Percentiles rank a stretch among this genome's conserved stretches.
Conservation (phyloP, 768 basidiomycete genomes). For the Mycena leptocephala region DNA sequence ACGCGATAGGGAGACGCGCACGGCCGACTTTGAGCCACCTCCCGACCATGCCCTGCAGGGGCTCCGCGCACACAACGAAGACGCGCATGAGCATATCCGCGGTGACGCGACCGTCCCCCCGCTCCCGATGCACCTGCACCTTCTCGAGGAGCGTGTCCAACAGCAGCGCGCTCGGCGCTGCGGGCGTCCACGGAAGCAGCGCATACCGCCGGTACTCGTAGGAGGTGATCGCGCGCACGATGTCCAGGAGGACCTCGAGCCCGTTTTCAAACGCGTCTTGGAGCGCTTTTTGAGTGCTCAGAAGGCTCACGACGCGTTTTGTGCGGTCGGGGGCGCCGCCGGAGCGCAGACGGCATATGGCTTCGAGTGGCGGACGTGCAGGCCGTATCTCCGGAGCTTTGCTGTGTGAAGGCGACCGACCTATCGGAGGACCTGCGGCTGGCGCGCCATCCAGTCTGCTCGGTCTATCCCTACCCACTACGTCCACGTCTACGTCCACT, state of each 20-base stretch:
- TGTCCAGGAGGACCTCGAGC: conserved; percentile 70
- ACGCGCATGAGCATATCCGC: conserved; percentile 74
- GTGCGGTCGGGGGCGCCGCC: conserved; percentile 57
- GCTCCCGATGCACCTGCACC: conserved; percentile 72
- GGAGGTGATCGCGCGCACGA: conserved; percentile 58
- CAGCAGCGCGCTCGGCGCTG: conserved; percentile 69
- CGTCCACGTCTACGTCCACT: no score
- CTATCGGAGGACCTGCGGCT: no score
- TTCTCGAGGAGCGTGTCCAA: conserved; percentile 75
- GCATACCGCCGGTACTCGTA: conserved; percentile 40
- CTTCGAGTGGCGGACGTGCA: no score
- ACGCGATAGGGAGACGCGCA: neutral
- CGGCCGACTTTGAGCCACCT: neutral
- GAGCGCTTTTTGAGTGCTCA: conserved; percentile 74
- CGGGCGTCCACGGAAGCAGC: conserved; percentile 57
- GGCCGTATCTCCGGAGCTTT: no score
- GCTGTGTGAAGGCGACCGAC: no score
- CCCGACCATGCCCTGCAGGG: conserved; percentile 57
- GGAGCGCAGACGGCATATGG: conserved; percentile 72
- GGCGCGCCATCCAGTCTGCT: no score
- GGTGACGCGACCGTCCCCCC: conserved; percentile 66
- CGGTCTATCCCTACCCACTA: no score
- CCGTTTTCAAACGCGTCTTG: conserved; percentile 70
- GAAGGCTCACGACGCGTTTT: conserved; percentile 73
- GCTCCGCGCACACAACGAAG: conserved; percentile 76